phyloP scores from a whole-genome alignment of 164 flowering plant species.

The Echeveria elegans region DNA sequence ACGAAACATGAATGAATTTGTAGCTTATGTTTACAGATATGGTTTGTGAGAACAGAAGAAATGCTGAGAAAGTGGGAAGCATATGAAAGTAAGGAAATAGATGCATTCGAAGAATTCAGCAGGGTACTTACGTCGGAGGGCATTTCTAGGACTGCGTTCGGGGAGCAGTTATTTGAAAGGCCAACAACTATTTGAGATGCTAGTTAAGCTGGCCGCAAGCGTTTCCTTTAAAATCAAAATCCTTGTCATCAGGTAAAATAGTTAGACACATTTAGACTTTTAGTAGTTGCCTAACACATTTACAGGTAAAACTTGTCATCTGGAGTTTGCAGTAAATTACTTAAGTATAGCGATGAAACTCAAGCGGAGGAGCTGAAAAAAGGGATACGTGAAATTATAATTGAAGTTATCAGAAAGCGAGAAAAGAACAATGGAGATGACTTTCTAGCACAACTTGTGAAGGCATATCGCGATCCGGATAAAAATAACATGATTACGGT shows the following conservation, averaged over 20 bases:
- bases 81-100: constrained; percentile 35
- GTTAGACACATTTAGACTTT: too few relatives aligned
- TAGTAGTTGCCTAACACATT: too few relatives aligned
- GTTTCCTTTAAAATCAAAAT: constrained; percentile 14
- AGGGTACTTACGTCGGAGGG: constrained; percentile 34
- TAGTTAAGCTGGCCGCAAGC: constrained; percentile 14
- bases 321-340: constrained; percentile 18
- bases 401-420: constrained; percentile 20
- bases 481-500: constrained; percentile 16
- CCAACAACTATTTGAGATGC: constrained; percentile 29
- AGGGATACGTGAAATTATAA: constrained; percentile 19
- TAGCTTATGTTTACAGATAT: constrained; percentile 34
- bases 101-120: constrained; percentile 34
- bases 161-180: constrained; percentile 48
- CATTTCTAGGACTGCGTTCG: constrained; percentile 51
- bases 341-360: constrained; percentile 19
- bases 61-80: constrained; percentile 38
- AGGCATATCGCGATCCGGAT: constrained; percentile 19
- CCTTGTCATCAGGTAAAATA: constrained; percentile 21
- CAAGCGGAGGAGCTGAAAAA: constrained; percentile 27
- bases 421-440: constrained; percentile 20
- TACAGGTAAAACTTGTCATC: not conserved
- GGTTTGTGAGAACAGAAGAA: constrained; percentile 21
- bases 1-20: not conserved
- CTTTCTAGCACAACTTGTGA: constrained; percentile 30